These are phyloP conservation scores for Irpex sp. DNA, from an alignment of 1,284 basidiomycete species.

Conservation along the genomic window DNA sequence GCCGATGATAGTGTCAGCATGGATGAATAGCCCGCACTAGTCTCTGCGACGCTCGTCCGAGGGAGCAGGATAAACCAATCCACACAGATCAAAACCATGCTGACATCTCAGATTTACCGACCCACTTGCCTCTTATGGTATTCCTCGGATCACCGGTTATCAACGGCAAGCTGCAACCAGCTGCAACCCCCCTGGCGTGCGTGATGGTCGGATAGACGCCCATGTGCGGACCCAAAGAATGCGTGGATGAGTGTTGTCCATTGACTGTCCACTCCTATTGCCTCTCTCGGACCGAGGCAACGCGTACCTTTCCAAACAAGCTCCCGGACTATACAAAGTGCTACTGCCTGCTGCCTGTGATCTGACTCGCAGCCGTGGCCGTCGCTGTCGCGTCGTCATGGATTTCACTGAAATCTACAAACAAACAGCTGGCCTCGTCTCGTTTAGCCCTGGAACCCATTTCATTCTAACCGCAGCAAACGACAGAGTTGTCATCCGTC, in stretches of 20 bases:
- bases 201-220: slow-evolving; percentile 8
- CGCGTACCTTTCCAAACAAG: no score
- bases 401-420: slow-evolving; percentile 81
- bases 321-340: background rate
- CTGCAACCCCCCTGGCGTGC: slow-evolving; percentile 1
- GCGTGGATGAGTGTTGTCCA: background rate
- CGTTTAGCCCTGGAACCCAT: slow-evolving; percentile 70
- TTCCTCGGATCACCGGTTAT: background rate
- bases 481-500: slow-evolving; percentile 69
- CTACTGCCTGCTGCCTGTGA: background rate
- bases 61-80: background rate
- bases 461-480: slow-evolving; percentile 72
- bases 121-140: background rate
- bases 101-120: background rate
- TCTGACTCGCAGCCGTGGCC: background rate
- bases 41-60: background rate
- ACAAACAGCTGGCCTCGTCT: slow-evolving; percentile 61
- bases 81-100: background rate
- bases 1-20: slow-evolving; percentile 7
- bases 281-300: background rate
- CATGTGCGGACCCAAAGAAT: background rate
- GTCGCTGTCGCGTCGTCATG: slow-evolving; percentile 21
- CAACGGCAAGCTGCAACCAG: background rate
- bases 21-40: background rate
- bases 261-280: background rate